phyloP scores from a whole-genome alignment of 148 eudicot genomes.

The Cornus florida region DNA sequence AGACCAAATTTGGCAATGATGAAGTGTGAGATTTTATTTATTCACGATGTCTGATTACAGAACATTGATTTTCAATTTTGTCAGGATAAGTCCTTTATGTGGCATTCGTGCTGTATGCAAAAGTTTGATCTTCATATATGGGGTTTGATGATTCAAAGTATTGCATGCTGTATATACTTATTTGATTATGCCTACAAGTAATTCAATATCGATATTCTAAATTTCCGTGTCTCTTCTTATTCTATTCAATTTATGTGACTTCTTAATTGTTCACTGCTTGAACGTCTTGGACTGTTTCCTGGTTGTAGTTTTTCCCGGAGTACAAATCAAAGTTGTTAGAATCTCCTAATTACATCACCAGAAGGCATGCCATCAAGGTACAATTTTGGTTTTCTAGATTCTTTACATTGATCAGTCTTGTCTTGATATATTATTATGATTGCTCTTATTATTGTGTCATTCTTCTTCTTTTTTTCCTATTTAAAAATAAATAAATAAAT shows the following conservation, averaged over 20 bases:
- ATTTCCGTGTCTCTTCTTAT: neutral
- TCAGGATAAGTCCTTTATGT: too few relatives aligned
- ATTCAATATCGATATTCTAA: neutral
- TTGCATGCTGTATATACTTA: too few relatives aligned
- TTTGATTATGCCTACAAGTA: neutral
- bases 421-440: neutral
- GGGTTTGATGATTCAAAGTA: too few relatives aligned
- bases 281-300: neutral
- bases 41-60: neutral
- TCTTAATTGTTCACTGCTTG: neutral
- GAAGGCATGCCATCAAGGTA: conserved; percentile 73
- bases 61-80: too few relatives aligned
- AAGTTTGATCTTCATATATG: too few relatives aligned
- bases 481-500: neutral
- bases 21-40: neutral
- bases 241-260: neutral
- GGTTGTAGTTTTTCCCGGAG: conserved; percentile 55
- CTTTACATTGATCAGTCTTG: neutral
- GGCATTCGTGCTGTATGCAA: too few relatives aligned
- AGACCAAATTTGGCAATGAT: neutral
- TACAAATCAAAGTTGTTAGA: conserved; percentile 54
- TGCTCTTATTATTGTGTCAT: neutral
- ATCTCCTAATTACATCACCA: conserved; percentile 66
- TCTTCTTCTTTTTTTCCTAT: neutral
- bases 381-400: neutral